Evolutionary conservation across 257 asterid species (phyloP).

Genomic region (Plantago ovata): DNA sequence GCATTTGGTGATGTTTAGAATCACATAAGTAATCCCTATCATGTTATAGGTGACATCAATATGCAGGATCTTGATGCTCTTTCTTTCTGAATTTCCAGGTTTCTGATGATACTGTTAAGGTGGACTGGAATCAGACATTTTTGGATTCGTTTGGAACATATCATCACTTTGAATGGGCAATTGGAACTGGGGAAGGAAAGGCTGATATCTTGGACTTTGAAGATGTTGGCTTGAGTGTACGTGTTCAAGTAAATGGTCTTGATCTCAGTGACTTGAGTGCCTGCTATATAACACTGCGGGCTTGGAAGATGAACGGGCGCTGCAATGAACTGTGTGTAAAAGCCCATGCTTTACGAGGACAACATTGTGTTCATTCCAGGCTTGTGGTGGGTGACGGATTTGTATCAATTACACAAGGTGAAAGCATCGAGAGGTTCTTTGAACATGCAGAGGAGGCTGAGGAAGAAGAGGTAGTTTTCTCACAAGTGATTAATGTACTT

Average conservation of each 20-base stretch:
- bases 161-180: slow-evolving; percentile 77
- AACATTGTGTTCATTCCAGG: slow-evolving; percentile 90
- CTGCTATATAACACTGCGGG: slow-evolving; percentile 89
- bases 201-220: slow-evolving; percentile 82
- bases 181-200: slow-evolving; percentile 92
- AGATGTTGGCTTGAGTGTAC: slow-evolving; percentile 85
- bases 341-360: slow-evolving; percentile 95
- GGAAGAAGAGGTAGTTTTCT: slow-evolving; percentile 90
- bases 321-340: slow-evolving; percentile 79
- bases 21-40: slow-evolving; percentile 9
- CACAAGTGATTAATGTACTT: slow-evolving; percentile 10
- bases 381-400: slow-evolving; percentile 93
- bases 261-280: slow-evolving; percentile 76
- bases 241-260: slow-evolving; percentile 80
- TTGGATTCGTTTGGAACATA: slow-evolving; percentile 46
- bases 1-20: slow-evolving; percentile 1
- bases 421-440: slow-evolving; percentile 77
- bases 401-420: slow-evolving; percentile 75
- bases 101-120: slow-evolving; percentile 55
- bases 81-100: slow-evolving; percentile 39
- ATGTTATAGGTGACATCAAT: slow-evolving; percentile 2
- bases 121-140: slow-evolving; percentile 62
- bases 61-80: slow-evolving; percentile 22
- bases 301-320: slow-evolving; percentile 87
- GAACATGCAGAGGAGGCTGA: slow-evolving; percentile 99